Evolutionary conservation across 2,329 filamentous ascomycete species (phyloP).

Genomic region (Botrytis deweyae): DNA sequence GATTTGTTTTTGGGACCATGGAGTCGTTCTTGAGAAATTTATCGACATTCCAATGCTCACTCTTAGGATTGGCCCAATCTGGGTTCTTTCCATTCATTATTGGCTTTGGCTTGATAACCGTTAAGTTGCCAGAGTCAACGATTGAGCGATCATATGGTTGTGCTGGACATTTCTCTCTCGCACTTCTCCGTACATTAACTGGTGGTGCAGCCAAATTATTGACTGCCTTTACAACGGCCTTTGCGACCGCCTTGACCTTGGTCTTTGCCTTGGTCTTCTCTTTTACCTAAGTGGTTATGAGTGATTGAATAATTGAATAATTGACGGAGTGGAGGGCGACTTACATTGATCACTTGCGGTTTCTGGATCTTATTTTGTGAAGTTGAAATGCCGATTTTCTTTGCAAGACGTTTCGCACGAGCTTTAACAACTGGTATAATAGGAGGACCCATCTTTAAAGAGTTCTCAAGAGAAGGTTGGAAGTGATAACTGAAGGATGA

Average conservation of each 20-base stretch:
- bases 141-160: not conserved
- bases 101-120: not conserved
- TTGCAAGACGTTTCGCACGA: not conserved
- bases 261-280: not conserved
- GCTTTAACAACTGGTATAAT: not conserved
- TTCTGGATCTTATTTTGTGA: not conserved
- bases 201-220: not conserved
- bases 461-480: not conserved
- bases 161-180: not conserved
- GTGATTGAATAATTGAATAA: not conserved
- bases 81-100: not conserved
- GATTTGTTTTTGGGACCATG: not conserved
- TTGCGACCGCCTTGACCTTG: not conserved
- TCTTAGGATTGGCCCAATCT: conserved; percentile 30
- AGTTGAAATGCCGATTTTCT: not conserved
- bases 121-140: not conserved
- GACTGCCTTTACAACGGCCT: not conserved
- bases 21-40: conserved; percentile 26
- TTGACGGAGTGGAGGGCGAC: not conserved
- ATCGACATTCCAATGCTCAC: conserved; percentile 28
- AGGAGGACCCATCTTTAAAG: not conserved
- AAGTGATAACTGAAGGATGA: not conserved
- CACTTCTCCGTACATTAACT: conserved; percentile 7
- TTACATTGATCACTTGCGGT: not conserved
- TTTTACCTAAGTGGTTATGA: not conserved